phyloP scores from a whole-genome alignment of 345 rosid genomes.

The Cardiospermum halicacabum region DNA sequence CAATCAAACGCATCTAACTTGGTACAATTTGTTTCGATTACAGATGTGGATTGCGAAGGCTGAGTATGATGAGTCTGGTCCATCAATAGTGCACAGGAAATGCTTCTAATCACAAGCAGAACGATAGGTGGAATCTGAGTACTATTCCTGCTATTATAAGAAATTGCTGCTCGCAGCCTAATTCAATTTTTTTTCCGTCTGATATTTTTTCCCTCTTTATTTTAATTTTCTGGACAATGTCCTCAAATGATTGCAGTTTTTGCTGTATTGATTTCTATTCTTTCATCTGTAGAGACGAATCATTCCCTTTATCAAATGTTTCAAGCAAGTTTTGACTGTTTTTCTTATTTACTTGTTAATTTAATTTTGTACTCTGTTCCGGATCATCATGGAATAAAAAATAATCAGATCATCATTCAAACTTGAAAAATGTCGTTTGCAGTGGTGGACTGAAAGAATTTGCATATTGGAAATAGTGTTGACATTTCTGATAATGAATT shows the following conservation, averaged over 20 bases:
- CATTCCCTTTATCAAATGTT: neutral
- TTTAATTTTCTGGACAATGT: conserved; percentile 13
- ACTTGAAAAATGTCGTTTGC: neutral
- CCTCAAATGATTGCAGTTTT: conserved; percentile 12
- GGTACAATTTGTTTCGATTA: neutral
- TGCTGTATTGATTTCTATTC: conserved; percentile 11
- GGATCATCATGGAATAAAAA: neutral
- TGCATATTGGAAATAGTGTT: no score
- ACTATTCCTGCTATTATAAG: conserved; percentile 4
- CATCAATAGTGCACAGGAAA: conserved; percentile 57
- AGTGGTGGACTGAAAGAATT: no score
- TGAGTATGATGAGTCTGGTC: conserved; percentile 59
- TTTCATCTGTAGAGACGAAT: conserved; percentile 12
- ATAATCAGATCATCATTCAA: neutral
- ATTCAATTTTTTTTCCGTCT: conserved; percentile 7
- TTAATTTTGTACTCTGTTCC: neutral
- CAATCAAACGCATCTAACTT: neutral
- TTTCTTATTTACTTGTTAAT: neutral
- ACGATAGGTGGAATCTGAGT: neutral
- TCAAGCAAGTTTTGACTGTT: neutral
- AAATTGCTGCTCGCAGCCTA: conserved; percentile 20
- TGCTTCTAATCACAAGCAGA: conserved; percentile 36
- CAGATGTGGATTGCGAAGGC: conserved; percentile 64
- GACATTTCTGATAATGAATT: no score
- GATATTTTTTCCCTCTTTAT: conserved; percentile 2